These are phyloP conservation scores for Rhytidhysteron rufulum DNA, from an alignment of 2,329 filamentous ascomycete species.

Conservation along the genomic window DNA sequence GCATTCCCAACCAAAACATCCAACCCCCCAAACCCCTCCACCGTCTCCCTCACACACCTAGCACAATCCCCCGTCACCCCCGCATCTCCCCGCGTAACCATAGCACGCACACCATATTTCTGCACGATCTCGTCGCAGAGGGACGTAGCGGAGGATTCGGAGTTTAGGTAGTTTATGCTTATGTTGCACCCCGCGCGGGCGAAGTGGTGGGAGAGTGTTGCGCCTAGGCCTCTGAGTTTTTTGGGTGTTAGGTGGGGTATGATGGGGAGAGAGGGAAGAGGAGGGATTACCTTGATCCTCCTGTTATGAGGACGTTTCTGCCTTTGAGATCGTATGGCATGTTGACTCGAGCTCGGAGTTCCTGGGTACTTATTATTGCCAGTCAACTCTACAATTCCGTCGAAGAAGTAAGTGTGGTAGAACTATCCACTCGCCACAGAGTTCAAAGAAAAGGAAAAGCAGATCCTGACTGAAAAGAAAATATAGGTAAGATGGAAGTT, in stretches of 20 bases:
- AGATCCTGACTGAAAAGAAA: no score
- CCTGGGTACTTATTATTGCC: neutral
- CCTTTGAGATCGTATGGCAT: constrained; percentile 63
- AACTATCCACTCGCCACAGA: no score
- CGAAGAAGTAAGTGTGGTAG: neutral
- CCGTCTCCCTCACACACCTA: constrained; percentile 56
- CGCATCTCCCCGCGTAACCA: constrained; percentile 64
- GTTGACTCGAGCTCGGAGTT: neutral
- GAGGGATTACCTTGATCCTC: constrained; percentile 54
- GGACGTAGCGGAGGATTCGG: constrained; percentile 55
- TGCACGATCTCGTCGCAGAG: constrained; percentile 54
- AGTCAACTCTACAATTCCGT: neutral
- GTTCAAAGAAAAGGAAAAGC: no score
- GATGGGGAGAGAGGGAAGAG: neutral
- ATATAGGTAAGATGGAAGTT: no score
- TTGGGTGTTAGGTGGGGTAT: neutral
- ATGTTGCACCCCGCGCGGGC: constrained; percentile 65
- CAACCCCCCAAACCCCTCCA: constrained; percentile 62
- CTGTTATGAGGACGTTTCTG: constrained; percentile 62
- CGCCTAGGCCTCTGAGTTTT: constrained; percentile 64
- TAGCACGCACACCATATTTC: constrained; percentile 50
- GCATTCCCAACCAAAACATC: constrained; percentile 77
- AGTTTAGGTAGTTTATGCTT: constrained; percentile 69
- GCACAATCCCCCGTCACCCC: constrained; percentile 57
- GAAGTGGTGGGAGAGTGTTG: constrained; percentile 63